A percentile compares a stretch with the other conserved stretches of the same genome.
These are phyloP conservation scores for Monosporozyma solicola DNA, from an alignment of 805 yeast species.

Conservation along the genomic window DNA sequence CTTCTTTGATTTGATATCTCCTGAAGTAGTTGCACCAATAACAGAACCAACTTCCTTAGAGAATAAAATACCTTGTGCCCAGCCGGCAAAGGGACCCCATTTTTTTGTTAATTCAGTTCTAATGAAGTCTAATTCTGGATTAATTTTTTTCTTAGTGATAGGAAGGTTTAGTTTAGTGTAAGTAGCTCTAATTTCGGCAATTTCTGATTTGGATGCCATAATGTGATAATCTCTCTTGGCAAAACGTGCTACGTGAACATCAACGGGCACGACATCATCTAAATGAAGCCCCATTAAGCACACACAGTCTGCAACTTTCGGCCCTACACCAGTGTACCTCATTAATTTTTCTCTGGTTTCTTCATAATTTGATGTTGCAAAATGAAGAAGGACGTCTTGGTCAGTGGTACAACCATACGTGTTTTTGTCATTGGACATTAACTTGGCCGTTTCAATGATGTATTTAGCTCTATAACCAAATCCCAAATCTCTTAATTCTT, in stretches of 20 bases:
- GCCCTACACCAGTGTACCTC: constrained; percentile 82
- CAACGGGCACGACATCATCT: constrained; percentile 85
- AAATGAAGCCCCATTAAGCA: constrained; percentile 61
- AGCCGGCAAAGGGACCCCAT: constrained; percentile 93
- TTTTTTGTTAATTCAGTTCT: constrained; percentile 48
- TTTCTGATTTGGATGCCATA: constrained; percentile 24
- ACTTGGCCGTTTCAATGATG: constrained; percentile 65
- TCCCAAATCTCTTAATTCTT: constrained; percentile 35
- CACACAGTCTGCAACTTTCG: constrained; percentile 96
- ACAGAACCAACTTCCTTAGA: constrained; percentile 77
- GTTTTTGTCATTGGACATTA: constrained; percentile 34
- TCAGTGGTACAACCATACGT: constrained; percentile 8
- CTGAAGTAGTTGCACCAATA: constrained; percentile 47
- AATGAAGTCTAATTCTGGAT: constrained; percentile 37
- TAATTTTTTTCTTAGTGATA: constrained; percentile 26
- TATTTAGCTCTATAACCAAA: constrained; percentile 93
- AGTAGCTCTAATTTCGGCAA: constrained; percentile 23
- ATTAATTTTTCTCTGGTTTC: constrained; percentile 35
- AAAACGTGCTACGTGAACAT: constrained; percentile 88
- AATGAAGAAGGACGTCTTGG: constrained; percentile 31
- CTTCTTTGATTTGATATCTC: constrained; percentile 18
- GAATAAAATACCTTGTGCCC: constrained; percentile 96
- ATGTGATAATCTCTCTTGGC: constrained; percentile 74
- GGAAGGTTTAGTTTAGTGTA: constrained; percentile 15
- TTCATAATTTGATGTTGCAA: constrained; percentile 35